Evolutionary conservation across 495 filamentous ascomycete species (phyloP).

Genomic region (Trichoderma parareesei): DNA sequence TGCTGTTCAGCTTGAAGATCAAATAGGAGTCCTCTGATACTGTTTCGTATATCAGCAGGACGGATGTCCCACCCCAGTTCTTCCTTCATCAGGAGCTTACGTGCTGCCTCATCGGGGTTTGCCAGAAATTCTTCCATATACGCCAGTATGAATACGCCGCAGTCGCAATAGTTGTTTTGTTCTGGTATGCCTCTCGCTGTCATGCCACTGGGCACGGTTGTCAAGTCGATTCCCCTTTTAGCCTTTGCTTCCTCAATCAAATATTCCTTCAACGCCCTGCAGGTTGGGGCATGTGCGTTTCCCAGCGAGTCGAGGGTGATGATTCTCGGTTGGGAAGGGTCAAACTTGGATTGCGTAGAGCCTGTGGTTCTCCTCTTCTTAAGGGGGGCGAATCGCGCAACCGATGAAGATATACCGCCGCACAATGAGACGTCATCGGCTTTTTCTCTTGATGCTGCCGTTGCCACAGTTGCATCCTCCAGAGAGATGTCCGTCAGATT

Average conservation of each 20-base stretch:
- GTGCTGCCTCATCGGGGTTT: constrained; percentile 54
- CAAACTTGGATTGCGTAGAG: constrained; percentile 19
- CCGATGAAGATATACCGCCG: background rate
- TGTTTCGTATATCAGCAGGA: constrained; percentile 25
- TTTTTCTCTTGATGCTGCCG: background rate
- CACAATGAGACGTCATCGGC: background rate
- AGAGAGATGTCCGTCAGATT: constrained; percentile 13
- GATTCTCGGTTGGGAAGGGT: constrained; percentile 51
- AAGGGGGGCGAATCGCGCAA: background rate
- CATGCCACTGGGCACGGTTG: constrained; percentile 45
- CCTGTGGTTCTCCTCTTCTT: background rate
- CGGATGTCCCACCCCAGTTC: constrained; percentile 28
- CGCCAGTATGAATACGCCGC: constrained; percentile 74
- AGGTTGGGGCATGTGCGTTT: constrained; percentile 47
- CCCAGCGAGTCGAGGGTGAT: constrained; percentile 86
- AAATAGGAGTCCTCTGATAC: constrained; percentile 32
- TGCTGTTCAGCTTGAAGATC: constrained; percentile 27
- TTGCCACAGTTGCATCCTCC: background rate
- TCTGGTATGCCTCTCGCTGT: constrained; percentile 62
- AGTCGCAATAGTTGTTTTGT: constrained; percentile 82
- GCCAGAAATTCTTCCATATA: constrained; percentile 76
- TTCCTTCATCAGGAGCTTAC: constrained; percentile 25
- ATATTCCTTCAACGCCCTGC: constrained; percentile 66
- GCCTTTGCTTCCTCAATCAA: constrained; percentile 60
- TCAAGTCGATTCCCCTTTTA: constrained; percentile 48